A percentile compares a stretch with the other conserved stretches of the same genome.
phyloP scores from a whole-genome alignment of 2,329 filamentous ascomycete species.

The Aspergillus vadensis region DNA sequence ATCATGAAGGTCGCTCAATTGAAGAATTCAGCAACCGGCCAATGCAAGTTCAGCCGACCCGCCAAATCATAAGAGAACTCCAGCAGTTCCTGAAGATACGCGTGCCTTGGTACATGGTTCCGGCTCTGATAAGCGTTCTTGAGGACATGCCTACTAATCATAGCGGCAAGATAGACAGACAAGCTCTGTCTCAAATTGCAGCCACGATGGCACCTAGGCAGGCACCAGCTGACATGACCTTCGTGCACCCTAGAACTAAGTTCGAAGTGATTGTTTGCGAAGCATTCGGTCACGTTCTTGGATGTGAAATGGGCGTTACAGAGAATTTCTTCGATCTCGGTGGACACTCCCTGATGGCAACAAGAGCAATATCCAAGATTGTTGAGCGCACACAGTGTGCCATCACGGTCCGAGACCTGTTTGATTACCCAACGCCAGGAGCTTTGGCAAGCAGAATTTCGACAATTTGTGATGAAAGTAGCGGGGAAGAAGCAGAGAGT shows the following conservation, averaged over 20 bases:
- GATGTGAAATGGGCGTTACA: neutral
- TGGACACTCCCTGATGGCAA: constrained; percentile 12
- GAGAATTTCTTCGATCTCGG: constrained; percentile 11
- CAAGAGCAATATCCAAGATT: constrained; percentile 7
- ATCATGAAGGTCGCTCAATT: constrained; percentile 2
- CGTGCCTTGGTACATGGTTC: constrained; percentile 13
- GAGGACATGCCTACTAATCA: constrained; percentile 11
- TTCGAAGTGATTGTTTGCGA: neutral
- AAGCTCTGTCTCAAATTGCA: neutral
- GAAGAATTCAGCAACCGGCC: neutral
- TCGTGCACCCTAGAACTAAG: neutral
- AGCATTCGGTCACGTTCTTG: constrained; percentile 5
- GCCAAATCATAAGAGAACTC: neutral
- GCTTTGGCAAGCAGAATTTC: neutral
- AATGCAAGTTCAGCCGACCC: neutral
- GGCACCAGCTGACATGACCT: no score
- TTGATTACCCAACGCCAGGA: constrained; percentile 4
- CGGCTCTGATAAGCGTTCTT: neutral
- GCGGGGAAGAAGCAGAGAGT: neutral
- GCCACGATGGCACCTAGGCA: neutral
- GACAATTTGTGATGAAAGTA: neutral
- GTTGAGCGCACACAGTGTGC: neutral
- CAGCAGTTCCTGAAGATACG: neutral
- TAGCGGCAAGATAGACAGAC: constrained; percentile 13
- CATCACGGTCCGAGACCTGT: neutral